phyloP scores from a whole-genome alignment of 2,329 filamentous ascomycete species.

The Nothophaeocryptopus gaeumannii region DNA sequence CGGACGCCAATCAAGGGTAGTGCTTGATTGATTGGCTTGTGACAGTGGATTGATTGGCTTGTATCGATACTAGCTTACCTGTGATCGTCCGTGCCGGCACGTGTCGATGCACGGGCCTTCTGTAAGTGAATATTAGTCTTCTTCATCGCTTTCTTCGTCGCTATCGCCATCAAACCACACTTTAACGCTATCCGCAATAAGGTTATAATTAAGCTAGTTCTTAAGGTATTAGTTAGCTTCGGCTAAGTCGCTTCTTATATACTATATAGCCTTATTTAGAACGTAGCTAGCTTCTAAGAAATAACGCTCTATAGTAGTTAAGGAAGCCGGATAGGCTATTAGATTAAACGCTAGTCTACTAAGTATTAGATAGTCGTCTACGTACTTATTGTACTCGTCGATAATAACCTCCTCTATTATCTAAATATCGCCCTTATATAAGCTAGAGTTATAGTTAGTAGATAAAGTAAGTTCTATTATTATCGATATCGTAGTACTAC shows the following conservation, averaged over 20 bases:
- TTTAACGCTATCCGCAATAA: background rate
- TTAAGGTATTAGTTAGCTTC: background rate
- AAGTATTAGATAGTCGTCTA: background rate
- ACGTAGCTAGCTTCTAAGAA: background rate
- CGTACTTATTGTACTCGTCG: no score
- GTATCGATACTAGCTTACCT: background rate
- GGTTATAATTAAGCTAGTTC: background rate
- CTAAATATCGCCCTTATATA: no score
- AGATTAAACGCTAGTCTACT: background rate
- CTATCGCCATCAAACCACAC: background rate
- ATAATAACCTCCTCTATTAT: no score
- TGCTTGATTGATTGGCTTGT: background rate
- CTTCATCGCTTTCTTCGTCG: background rate
- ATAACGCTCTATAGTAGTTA: background rate
- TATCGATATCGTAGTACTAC: no score
- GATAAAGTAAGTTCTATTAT: no score
- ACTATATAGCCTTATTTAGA: background rate
- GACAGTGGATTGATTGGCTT: background rate
- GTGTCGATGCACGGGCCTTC: background rate
- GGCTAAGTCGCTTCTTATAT: slow-evolving; percentile 1
- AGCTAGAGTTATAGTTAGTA: no score
- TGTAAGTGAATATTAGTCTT: slow-evolving; percentile 1
- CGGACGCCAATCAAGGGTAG: background rate
- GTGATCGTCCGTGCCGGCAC: background rate
- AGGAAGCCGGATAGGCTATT: background rate